Percentiles rank a stretch among this genome's conserved stretches.
These are phyloP conservation scores for Neurospora hispaniola DNA, from an alignment of 495 filamentous ascomycete species.

Conservation along the genomic window DNA sequence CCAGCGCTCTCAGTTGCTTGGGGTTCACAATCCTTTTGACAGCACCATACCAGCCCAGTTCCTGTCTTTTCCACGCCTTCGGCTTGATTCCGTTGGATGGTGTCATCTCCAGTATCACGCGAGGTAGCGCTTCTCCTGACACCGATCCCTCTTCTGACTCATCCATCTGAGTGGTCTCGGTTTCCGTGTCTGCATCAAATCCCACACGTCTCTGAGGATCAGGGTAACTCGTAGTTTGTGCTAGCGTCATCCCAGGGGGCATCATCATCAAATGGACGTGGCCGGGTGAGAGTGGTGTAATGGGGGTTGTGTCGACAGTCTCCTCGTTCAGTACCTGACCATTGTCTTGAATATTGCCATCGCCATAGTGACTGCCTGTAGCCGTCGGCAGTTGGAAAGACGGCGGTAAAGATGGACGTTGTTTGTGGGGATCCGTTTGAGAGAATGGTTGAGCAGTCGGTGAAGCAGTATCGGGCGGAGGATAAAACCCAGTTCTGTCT, in stretches of 20 bases:
- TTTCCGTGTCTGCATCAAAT: background rate
- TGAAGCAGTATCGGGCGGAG: background rate
- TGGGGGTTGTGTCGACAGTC: background rate
- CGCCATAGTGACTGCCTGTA: background rate
- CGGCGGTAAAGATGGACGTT: background rate
- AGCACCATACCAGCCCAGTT: slow-evolving; percentile 32
- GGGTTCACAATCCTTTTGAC: slow-evolving; percentile 10
- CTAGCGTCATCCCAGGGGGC: background rate
- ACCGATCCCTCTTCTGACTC: slow-evolving; percentile 2
- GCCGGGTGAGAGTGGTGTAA: background rate
- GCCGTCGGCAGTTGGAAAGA: background rate
- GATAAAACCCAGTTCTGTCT: background rate
- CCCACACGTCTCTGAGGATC: background rate
- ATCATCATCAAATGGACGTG: background rate
- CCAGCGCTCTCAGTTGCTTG: slow-evolving; percentile 8
- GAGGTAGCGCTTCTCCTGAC: slow-evolving; percentile 7
- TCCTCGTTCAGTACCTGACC: background rate
- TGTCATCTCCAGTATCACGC: slow-evolving; percentile 25
- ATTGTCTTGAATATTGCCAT: background rate
- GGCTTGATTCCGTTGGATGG: slow-evolving; percentile 14
- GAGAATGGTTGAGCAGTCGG: background rate
- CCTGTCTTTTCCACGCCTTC: slow-evolving; percentile 28
- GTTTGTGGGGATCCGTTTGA: background rate
- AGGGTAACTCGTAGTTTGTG: background rate
- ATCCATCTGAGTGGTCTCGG: slow-evolving; percentile 3